Conservation (phyloP, 306 rosid genomes). For the Castanea mollissima region DNA sequence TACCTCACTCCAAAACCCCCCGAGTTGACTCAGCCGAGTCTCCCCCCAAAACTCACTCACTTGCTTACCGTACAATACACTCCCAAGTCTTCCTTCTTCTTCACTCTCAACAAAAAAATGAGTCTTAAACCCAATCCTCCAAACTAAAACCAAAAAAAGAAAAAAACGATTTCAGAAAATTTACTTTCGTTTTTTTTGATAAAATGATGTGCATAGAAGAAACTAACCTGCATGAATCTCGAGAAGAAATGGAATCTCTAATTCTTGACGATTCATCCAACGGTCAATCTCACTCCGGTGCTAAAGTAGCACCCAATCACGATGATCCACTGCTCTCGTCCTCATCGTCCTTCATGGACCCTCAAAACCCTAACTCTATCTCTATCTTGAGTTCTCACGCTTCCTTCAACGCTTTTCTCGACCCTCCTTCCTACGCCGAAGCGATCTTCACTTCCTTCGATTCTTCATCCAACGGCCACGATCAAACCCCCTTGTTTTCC, state of each 20-base stretch:
- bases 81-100: not conserved
- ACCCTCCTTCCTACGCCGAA: slow-evolving; percentile 73
- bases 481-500: slow-evolving; percentile 9
- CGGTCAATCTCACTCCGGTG: slow-evolving; percentile 29
- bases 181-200: not conserved
- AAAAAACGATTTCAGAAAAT: not conserved
- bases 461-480: slow-evolving; percentile 38
- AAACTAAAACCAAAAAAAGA: no score
- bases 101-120: not conserved
- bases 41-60: not conserved
- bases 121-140: no score
- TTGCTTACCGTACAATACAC: slow-evolving; percentile 12
- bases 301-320: not conserved
- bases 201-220: slow-evolving; percentile 33
- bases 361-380: slow-evolving; percentile 15
- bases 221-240: slow-evolving; percentile 23
- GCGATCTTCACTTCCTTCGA: slow-evolving; percentile 71
- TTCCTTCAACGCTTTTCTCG: slow-evolving; percentile 48
- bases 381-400: no score
- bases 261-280: slow-evolving; percentile 41
- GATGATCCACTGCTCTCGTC: slow-evolving; percentile 20
- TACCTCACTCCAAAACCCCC: not conserved
- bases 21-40: slow-evolving; percentile 10
- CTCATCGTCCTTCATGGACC: slow-evolving; percentile 21
- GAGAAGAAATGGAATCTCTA: slow-evolving; percentile 44